Percentiles rank a stretch among this genome's conserved stretches.
Conservation (phyloP, 1,284 basidiomycete species). For the Phellopilus nigrolimitatus region DNA sequence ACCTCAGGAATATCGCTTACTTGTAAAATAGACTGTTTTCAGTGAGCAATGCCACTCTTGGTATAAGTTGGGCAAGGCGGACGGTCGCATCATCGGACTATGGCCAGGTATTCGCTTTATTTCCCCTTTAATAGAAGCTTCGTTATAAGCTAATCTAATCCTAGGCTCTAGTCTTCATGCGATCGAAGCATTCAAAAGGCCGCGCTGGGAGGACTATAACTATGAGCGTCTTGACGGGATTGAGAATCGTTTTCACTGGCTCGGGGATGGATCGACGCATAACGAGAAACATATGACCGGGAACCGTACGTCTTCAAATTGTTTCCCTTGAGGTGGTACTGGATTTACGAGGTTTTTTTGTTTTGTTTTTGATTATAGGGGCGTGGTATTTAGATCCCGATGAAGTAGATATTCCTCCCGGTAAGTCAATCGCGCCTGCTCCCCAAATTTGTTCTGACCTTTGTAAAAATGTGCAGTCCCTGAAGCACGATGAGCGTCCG, state of each 20-base stretch:
- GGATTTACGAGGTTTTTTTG: no score
- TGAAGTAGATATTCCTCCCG: constrained; percentile 9
- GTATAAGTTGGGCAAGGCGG: no score
- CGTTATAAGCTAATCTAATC: neutral
- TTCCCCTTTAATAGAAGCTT: constrained; percentile 5
- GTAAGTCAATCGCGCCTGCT: no score
- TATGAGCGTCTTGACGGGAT: constrained; percentile 43
- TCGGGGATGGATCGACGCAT: no score
- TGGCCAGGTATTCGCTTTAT: no score
- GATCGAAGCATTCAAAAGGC: constrained; percentile 42
- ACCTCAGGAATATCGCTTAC: neutral
- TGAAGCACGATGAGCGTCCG: no score
- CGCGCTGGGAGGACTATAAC: constrained; percentile 63
- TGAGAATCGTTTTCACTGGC: constrained; percentile 44
- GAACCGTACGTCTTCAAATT: constrained; percentile 39
- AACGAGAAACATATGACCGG: no score
- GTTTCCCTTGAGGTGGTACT: neutral
- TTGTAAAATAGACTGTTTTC: no score
- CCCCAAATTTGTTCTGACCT: no score
- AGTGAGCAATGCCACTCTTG: no score
- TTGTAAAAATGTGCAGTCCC: no score
- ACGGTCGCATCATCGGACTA: no score
- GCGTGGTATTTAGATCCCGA: constrained; percentile 14
- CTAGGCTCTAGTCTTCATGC: constrained; percentile 55
- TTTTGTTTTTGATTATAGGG: neutral